Evolutionary conservation across 192 early-diverging fungal genomes (phyloP).

Genomic region (Glomus cerebriforme): DNA sequence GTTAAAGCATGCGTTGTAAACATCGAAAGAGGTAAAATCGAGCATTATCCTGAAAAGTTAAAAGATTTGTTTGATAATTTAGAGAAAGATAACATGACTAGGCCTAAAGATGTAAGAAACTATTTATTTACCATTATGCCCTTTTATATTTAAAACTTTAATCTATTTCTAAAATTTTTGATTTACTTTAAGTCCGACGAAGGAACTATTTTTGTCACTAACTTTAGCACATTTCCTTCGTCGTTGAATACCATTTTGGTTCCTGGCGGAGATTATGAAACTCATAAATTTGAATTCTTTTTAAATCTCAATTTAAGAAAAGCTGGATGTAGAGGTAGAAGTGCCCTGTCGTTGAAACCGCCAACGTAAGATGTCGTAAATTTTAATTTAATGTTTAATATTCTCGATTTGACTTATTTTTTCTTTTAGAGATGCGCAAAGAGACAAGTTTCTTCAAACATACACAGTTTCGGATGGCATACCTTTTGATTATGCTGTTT

Average conservation of each 20-base stretch:
- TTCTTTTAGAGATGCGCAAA: conserved; percentile 38
- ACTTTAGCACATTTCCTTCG: conserved; percentile 43
- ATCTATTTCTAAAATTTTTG: neutral
- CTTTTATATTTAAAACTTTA: conserved; percentile 4
- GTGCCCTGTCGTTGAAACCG: conserved; percentile 40
- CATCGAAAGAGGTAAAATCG: conserved; percentile 38
- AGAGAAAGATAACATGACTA: conserved; percentile 31
- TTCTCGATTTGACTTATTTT: neutral
- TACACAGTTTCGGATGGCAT: conserved; percentile 42
- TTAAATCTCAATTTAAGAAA: conserved; percentile 48
- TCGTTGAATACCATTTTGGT: conserved; percentile 45
- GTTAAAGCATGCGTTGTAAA: conserved; percentile 42
- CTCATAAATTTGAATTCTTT: conserved; percentile 36
- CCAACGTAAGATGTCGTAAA: conserved; percentile 37
- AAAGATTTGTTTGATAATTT: conserved; percentile 30
- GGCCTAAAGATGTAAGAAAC: conserved; percentile 43
- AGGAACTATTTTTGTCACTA: conserved; percentile 43
- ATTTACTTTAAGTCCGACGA: conserved; percentile 34
- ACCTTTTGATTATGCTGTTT: conserved; percentile 41
- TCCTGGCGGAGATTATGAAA: conserved; percentile 50
- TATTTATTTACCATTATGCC: neutral
- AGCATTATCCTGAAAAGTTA: conserved; percentile 37
- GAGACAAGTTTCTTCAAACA: conserved; percentile 45
- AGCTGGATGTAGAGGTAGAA: conserved; percentile 43
- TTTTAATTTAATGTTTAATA: neutral